phyloP scores from a whole-genome alignment of 345 rosid species.

The Limnanthes douglasii region DNA sequence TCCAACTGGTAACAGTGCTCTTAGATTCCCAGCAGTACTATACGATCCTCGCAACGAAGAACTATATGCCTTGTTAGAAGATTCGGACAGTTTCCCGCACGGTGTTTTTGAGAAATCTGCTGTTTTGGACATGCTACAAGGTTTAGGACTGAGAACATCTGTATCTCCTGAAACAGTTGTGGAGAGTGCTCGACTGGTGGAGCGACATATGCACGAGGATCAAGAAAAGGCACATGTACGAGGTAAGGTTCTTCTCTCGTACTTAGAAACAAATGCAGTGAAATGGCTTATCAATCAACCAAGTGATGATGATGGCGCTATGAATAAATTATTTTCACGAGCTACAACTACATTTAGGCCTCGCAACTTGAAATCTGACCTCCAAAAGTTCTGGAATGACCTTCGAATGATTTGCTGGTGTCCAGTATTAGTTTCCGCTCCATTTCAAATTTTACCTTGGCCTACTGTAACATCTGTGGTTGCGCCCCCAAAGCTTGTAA shows the following conservation, averaged over 20 bases:
- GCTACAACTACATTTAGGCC: conserved; percentile 84
- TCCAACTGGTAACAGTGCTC: conserved; percentile 45
- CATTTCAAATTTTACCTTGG: conserved; percentile 80
- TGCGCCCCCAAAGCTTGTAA: conserved; percentile 95
- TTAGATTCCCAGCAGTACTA: conserved; percentile 50
- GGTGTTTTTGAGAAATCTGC: conserved; percentile 49
- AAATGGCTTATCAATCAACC: conserved; percentile 70
- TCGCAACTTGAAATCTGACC: conserved; percentile 52
- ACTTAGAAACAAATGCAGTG: conserved; percentile 77
- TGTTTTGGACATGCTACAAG: conserved; percentile 69
- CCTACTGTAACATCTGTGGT: conserved; percentile 64
- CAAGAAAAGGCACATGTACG: conserved; percentile 53
- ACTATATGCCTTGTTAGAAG: conserved; percentile 65
- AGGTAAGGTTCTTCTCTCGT: conserved; percentile 78
- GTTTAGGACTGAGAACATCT: conserved; percentile 76
- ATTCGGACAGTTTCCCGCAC: conserved; percentile 62
- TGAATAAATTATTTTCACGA: conserved; percentile 61
- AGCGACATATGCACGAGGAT: conserved; percentile 47
- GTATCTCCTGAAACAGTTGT: conserved; percentile 69
- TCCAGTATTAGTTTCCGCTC: conserved; percentile 79
- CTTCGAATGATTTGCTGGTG: conserved; percentile 89
- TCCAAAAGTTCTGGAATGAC: conserved; percentile 82
- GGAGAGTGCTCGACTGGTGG: conserved; percentile 76
- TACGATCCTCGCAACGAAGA: conserved; percentile 91
- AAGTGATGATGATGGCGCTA: conserved; percentile 46